Percentiles rank a stretch among this genome's conserved stretches.
Conservation (phyloP, 345 rosid genomes). For the Syzygium aromaticum region DNA sequence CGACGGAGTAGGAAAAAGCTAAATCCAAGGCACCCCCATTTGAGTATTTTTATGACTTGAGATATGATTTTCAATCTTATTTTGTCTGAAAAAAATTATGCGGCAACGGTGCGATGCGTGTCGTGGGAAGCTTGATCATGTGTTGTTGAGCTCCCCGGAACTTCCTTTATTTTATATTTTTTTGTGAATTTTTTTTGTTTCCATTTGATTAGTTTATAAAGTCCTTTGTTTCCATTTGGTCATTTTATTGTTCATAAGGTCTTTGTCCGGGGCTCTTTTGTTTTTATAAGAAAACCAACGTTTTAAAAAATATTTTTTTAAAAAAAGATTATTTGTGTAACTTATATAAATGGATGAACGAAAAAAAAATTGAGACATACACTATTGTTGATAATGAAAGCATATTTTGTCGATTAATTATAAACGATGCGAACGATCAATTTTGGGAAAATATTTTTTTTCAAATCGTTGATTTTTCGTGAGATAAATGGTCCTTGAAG, state of each 20-base stretch:
- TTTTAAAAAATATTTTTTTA: not conserved
- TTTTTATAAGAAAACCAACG: not conserved
- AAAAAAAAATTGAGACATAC: not conserved
- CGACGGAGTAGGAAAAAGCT: not conserved
- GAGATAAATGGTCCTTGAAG: not conserved
- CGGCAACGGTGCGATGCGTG: not conserved
- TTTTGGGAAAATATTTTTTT: not conserved
- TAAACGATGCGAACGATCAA: not conserved
- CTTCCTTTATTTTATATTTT: not conserved
- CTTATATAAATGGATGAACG: not conserved
- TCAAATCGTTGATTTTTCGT: not conserved
- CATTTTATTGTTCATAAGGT: not conserved
- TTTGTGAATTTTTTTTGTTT: not conserved
- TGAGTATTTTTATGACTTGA: not conserved
- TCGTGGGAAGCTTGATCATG: not conserved
- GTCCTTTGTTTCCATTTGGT: not conserved
- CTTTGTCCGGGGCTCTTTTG: not conserved
- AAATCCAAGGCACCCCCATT: not conserved
- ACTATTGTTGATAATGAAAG: not conserved
- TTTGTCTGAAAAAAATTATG: not conserved
- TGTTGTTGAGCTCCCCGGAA: not conserved
- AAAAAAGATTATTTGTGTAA: not conserved
- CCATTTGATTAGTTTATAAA: not conserved
- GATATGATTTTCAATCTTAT: not conserved
- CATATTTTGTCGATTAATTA: not conserved